Conservation (phyloP, 768 basidiomycete genomes). For the Tephrocybe sp. region DNA sequence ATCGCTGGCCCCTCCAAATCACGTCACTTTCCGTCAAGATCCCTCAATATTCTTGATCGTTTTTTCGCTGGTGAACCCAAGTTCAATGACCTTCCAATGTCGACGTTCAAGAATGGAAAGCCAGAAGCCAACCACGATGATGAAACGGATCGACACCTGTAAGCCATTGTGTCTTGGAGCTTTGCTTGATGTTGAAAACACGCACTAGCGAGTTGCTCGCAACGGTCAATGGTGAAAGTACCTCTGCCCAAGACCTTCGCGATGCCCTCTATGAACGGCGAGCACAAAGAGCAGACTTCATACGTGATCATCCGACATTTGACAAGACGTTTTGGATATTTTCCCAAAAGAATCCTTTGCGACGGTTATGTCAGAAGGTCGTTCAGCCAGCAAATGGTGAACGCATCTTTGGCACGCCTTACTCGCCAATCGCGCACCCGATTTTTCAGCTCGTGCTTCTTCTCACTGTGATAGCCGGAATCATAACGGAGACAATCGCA, state of each 20-base stretch:
- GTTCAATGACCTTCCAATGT: slow-evolving; percentile 56
- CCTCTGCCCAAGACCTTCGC: slow-evolving; percentile 47
- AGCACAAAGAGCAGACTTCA: slow-evolving; percentile 83
- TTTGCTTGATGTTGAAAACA: neutral
- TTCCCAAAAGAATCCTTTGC: slow-evolving; percentile 71
- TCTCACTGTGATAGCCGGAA: slow-evolving; percentile 73
- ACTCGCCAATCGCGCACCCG: slow-evolving; percentile 61
- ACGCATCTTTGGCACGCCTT: slow-evolving; percentile 79
- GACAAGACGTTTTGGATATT: slow-evolving; percentile 91
- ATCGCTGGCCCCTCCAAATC: slow-evolving; percentile 29
- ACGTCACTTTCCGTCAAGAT: slow-evolving; percentile 53
- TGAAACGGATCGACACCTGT: slow-evolving; percentile 76
- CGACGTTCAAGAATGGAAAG: slow-evolving; percentile 46
- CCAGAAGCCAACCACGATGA: slow-evolving; percentile 39
- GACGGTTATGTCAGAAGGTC: slow-evolving; percentile 76
- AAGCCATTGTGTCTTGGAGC: slow-evolving; percentile 24
- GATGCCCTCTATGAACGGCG: slow-evolving; percentile 69
- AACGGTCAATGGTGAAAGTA: slow-evolving; percentile 53
- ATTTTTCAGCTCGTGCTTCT: slow-evolving; percentile 76
- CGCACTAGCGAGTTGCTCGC: slow-evolving; percentile 64
- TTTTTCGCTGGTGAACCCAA: slow-evolving; percentile 59
- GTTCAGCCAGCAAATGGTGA: slow-evolving; percentile 83
- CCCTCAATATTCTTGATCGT: slow-evolving; percentile 57
- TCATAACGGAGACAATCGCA: slow-evolving; percentile 79
- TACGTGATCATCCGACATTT: slow-evolving; percentile 82